phyloP scores from a whole-genome alignment of 2,329 filamentous ascomycete genomes.

The Diaporthe humulicola region DNA sequence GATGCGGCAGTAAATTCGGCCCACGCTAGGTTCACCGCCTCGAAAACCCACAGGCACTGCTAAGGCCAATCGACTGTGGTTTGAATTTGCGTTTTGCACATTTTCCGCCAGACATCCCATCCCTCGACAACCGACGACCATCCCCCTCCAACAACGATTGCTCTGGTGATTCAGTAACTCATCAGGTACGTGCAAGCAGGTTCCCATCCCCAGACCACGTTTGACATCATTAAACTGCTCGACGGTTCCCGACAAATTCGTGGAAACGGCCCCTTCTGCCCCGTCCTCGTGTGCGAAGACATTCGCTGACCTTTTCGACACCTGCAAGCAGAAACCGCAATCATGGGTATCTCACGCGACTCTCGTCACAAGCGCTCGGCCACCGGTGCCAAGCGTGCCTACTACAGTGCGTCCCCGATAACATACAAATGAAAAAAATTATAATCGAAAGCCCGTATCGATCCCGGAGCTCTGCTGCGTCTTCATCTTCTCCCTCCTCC shows the following conservation, averaged over 20 bases:
- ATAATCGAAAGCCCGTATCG: conserved; percentile 78
- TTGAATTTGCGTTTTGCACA: conserved; percentile 33
- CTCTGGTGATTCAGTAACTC: conserved; percentile 41
- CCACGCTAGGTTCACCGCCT: background rate
- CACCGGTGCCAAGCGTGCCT: conserved; percentile 96
- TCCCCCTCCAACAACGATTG: conserved; percentile 38
- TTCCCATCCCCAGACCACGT: background rate
- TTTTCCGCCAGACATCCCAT: conserved; percentile 28
- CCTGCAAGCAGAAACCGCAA: conserved; percentile 74
- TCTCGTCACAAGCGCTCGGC: conserved; percentile 99
- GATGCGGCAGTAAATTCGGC: background rate
- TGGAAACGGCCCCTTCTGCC: background rate
- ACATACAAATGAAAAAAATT: conserved; percentile 63
- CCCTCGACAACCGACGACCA: conserved; percentile 40
- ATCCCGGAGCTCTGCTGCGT: conserved; percentile 43
- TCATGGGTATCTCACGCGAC: conserved; percentile 99
- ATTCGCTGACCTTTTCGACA: conserved; percentile 45
- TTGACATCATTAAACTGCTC: background rate
- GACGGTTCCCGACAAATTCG: background rate
- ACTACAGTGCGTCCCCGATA: conserved; percentile 79
- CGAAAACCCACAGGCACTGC: conserved; percentile 36
- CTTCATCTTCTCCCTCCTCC: no score
- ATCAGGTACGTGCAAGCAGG: conserved; percentile 40
- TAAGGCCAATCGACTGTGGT: conserved; percentile 17
- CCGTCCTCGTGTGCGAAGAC: background rate